These are phyloP conservation scores for Thraustotheca clavata DNA, from an alignment of 352 stramenopile genomes.

Conservation along the genomic window DNA sequence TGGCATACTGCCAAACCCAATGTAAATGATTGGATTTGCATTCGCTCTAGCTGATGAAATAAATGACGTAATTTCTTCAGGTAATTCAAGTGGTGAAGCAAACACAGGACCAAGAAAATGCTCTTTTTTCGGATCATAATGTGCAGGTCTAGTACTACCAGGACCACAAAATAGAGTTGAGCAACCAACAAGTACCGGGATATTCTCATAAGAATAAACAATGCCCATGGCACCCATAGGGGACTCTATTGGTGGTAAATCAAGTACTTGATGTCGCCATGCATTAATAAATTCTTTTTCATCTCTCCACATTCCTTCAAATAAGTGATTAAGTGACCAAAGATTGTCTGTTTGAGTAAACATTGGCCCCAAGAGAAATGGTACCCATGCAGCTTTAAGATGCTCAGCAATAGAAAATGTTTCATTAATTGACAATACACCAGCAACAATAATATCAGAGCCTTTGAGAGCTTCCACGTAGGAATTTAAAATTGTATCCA, in stretches of 20 bases:
- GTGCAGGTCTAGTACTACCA: neutral
- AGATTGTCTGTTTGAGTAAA: conserved; percentile 5
- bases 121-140: neutral
- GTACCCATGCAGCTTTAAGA: neutral
- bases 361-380: conserved; percentile 5
- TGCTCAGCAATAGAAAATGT: conserved; percentile 5
- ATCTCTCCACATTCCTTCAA: neutral
- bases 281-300: neutral
- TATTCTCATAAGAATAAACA: conserved; percentile 1
- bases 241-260: neutral
- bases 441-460: conserved; percentile 1
- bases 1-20: conserved; percentile 14
- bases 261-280: neutral
- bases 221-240: neutral
- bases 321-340: neutral
- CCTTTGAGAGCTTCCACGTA: neutral
- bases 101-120: neutral
- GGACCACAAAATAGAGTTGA: conserved; percentile 3
- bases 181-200: neutral
- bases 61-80: neutral
- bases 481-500: neutral
- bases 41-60: neutral
- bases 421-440: neutral
- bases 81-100: neutral
- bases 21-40: conserved; percentile 9